Base-by-base conservation (phyloP, 108 stramenopile genomes). In the Poteriospumella lacustris region DNA sequence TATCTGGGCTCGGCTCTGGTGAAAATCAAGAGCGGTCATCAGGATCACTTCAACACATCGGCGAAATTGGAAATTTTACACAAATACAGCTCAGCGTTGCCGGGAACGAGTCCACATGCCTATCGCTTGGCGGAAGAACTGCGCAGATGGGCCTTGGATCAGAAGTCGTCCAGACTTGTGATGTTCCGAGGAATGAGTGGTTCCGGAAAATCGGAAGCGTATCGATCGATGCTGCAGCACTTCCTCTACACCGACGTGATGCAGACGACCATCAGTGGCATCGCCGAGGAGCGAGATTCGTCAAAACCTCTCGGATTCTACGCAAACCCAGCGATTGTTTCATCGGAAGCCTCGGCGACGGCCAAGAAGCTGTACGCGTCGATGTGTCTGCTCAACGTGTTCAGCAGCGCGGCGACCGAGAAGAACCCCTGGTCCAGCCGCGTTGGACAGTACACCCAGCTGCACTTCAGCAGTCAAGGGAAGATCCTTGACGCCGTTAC, bases 131-230 rank as follows among this genome's bases (percentile, higher is more conserved):
- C 3, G 36, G 29, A 33, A 5, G 5, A 3, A 34, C 28, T 31
- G 36, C 31, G 15, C 28, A 64, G 15, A 34, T 9, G 36, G 5
- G 60, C 60, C 9, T 34, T 33, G 36, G 60, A 64, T 31, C 15
- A 33, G 15, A 64, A 34, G 5, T 5, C 3, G 3, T 64, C 24
- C 28, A 26, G 36, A 64, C 9, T 5, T 31, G 60, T 64, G 5
- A 24, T 64, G 31, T 64, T 64, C 3, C 3, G 60, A 31, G 60
- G 60, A 34, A 34, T 26, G 5, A 64, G 60, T 64, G 60, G 60
- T 34, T 64, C 60, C 5, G 60, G 60, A 3, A 64, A 64, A 64
- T 31, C 60, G 5, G 60, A 64, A 64, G 15, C 60, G 24, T 64
- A 34, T 5, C 28, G 36, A 64, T 3, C 31, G 5, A 12, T 64